Evolutionary conservation across 768 basidiomycete species (phyloP), one percentile per base, ranked within the genome.

Genomic region (Rhodotorula paludigena): DNA sequence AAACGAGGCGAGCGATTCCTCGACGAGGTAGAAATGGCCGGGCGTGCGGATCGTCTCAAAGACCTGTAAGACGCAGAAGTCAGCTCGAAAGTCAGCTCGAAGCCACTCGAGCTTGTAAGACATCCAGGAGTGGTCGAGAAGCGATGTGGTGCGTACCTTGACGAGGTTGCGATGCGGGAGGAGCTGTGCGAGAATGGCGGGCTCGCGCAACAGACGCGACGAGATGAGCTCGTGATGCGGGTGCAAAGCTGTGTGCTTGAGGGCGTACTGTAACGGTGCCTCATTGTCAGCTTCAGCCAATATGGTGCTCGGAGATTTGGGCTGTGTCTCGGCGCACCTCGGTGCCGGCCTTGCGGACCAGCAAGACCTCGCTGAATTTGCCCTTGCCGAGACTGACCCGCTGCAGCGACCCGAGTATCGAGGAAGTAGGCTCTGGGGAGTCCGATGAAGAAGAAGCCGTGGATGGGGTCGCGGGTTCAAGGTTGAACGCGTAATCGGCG

Each of bases 211-310:
- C 2, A 81, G 74, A 0, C 81, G 74, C 4, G 77, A 74, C 10
- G 80, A 77, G 55, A 81, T 81, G n/a, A 81, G 74, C 12, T 80
- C 80, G 72, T 81, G 81, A 63, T 81, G 81, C 0, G 80, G 79
- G 63, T 79, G 76, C 8, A 81, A 69, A 1, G 80, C 78, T 2
- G 81, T 81, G 62, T 81, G 79, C 69, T 81, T 81, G 64, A 81
- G 72, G 3, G 80, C 81, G 68, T 77, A 79, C 80, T 81, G 74
- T 30, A 36, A 36, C 15, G 25, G 2, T 28, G n/a, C n/a, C n/a
- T n/a, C n/a, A n/a, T n/a, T 15, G 12, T 16, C 14, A 18, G 38
- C 25, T 28, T n/a, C 25, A 33, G 32, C 11, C 20, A 57, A 48
- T 23, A 47, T n/a, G n/a, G 57, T 16, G 42, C 6, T 36, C 16